A percentile compares a stretch with the other conserved stretches of the same genome.
These are phyloP conservation scores for Monosporascus sp. DNA, from an alignment of 2,329 filamentous ascomycete genomes.

Conservation along the genomic window DNA sequence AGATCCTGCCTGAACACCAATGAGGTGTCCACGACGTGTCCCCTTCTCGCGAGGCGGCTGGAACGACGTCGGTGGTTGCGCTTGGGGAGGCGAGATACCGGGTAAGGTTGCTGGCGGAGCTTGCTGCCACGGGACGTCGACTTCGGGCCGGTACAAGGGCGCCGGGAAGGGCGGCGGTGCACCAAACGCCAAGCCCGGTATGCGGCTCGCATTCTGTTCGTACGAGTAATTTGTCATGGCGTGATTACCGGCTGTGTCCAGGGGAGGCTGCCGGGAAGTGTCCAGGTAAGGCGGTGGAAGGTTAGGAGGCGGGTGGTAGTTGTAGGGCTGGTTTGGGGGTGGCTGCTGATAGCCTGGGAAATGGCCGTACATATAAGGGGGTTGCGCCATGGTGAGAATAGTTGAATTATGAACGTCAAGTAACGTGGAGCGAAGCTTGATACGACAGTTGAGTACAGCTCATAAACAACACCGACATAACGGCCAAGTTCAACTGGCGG, in stretches of 20 bases:
- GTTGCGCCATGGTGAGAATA: slow-evolving; percentile 31
- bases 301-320: slow-evolving; percentile 10
- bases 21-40: background rate
- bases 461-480: background rate
- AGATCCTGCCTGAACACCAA: background rate
- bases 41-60: background rate
- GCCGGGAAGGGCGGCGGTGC: slow-evolving; percentile 11
- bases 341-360: slow-evolving; percentile 21
- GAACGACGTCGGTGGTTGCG: background rate
- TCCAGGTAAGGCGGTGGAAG: slow-evolving; percentile 5
- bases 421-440: slow-evolving; percentile 5
- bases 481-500: background rate
- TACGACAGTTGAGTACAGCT: slow-evolving; percentile 2
- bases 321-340: slow-evolving; percentile 15
- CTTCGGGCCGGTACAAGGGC: slow-evolving; percentile 6
- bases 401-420: slow-evolving; percentile 5
- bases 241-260: slow-evolving; percentile 17
- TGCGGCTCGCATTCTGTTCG: slow-evolving; percentile 31
- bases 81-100: background rate
- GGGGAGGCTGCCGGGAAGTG: slow-evolving; percentile 7
- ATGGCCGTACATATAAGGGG: slow-evolving; percentile 31
- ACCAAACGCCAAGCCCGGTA: slow-evolving; percentile 34
- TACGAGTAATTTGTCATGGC: slow-evolving; percentile 29
- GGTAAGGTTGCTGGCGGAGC: background rate
- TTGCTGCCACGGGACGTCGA: slow-evolving; percentile 10